Evolutionary conservation across 192 early-diverging fungal genomes (phyloP).

Genomic region (Thoreauomyces humboldtii): DNA sequence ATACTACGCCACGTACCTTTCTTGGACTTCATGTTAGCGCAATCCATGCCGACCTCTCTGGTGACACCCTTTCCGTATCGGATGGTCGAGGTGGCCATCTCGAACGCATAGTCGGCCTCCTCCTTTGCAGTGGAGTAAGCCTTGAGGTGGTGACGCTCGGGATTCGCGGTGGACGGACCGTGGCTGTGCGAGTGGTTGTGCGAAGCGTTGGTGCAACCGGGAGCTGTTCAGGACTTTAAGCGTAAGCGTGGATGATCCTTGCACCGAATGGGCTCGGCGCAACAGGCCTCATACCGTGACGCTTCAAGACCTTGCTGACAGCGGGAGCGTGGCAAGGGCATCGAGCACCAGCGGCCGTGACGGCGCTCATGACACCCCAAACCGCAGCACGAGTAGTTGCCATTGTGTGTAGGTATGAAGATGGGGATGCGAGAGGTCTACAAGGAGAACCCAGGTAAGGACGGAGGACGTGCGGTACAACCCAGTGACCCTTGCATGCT

Average conservation of each 20-base stretch:
- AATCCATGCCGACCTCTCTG: conserved; percentile 78
- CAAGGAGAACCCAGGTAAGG: too few relatives aligned
- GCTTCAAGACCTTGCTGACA: not conserved
- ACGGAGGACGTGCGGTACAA: too few relatives aligned
- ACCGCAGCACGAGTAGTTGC: conserved; percentile 14
- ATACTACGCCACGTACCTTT: conserved; percentile 44
- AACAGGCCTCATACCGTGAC: not conserved
- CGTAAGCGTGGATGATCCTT: not conserved
- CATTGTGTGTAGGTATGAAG: not conserved
- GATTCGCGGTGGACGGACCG: too few relatives aligned
- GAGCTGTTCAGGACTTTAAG: not conserved
- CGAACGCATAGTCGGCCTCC: conserved; percentile 50
- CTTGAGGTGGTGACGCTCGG: too few relatives aligned
- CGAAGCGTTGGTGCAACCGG: too few relatives aligned
- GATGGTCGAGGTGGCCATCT: conserved; percentile 86
- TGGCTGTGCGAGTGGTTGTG: too few relatives aligned
- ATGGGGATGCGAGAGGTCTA: not conserved
- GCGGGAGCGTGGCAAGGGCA: conserved; percentile 40
- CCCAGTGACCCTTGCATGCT: too few relatives aligned
- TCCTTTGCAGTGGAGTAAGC: conserved; percentile 6
- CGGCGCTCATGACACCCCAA: conserved; percentile 25
- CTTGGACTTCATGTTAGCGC: conserved; percentile 72
- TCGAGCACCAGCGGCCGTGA: conserved; percentile 18
- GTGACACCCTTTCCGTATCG: conserved; percentile 84
- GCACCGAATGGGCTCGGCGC: too few relatives aligned